Percentiles rank a stretch among this genome's conserved stretches.
Conservation (phyloP, 1,284 basidiomycete species). For the Stygiomarasmius scandens region DNA sequence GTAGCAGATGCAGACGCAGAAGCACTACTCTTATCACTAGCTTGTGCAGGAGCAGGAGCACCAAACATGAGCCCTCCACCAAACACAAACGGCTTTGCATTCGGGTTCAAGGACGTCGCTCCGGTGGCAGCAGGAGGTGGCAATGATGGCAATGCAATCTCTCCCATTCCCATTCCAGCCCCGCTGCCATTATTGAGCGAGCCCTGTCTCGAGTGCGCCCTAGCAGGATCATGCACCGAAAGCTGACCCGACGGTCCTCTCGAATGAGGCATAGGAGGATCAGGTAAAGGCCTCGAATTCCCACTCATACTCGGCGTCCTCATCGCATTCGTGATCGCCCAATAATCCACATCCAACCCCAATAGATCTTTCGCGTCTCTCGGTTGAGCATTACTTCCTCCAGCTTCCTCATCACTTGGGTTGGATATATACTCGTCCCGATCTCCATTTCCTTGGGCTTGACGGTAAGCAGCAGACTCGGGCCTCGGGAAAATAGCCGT, state of each 20-base stretch:
- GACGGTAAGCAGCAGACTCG: constrained; percentile 24
- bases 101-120: constrained; percentile 61
- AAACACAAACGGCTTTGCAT: constrained; percentile 76
- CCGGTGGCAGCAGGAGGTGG: background rate
- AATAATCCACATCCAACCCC: constrained; percentile 13
- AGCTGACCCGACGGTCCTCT: constrained; percentile 63
- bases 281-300: constrained; percentile 42
- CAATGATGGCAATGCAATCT: constrained; percentile 1
- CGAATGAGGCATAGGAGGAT: constrained; percentile 67
- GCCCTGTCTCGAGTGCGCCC: constrained; percentile 61
- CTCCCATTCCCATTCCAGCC: constrained; percentile 18
- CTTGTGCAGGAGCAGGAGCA: constrained; percentile 31
- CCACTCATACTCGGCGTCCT: background rate
- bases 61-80: constrained; percentile 47
- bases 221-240: constrained; percentile 60
- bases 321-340: background rate
- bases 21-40: background rate
- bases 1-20: constrained; percentile 35
- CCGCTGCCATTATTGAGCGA: constrained; percentile 27
- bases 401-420: constrained; percentile 73
- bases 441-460: constrained; percentile 11
- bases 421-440: constrained; percentile 80
- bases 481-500: constrained; percentile 41
- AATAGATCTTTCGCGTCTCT: constrained; percentile 10
- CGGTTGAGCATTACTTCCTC: constrained; percentile 41